Evolutionary conservation across 2,329 filamentous ascomycete species (phyloP).

Genomic region (Aspergillus phoenicis): DNA sequence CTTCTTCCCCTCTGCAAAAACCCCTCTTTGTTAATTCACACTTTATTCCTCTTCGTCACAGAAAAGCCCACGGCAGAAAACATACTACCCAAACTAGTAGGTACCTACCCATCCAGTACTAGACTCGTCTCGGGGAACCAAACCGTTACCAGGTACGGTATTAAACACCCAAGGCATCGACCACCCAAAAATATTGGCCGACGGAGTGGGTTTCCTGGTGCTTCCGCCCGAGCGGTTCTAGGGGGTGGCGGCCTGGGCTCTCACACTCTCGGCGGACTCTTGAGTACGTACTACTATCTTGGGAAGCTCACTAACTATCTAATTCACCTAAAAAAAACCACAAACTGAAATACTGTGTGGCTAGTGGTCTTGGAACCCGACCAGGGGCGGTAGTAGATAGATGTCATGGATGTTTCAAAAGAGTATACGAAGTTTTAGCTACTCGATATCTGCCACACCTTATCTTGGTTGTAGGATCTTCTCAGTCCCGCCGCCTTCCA

Average conservation of each 20-base stretch:
- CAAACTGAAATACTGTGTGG: slow-evolving; percentile 4
- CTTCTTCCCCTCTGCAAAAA: neutral
- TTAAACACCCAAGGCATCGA: slow-evolving; percentile 16
- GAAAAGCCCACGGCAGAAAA: neutral
- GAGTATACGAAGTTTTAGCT: too few relatives aligned
- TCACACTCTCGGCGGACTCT: slow-evolving; percentile 8
- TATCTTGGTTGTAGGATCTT: neutral
- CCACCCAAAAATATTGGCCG: slow-evolving; percentile 19
- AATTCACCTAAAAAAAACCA: slow-evolving; percentile 14
- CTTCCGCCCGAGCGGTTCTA: slow-evolving; percentile 33
- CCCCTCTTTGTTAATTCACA: neutral
- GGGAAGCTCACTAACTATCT: neutral
- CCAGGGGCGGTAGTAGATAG: neutral
- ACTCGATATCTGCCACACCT: neutral
- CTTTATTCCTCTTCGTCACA: neutral
- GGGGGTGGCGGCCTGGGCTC: slow-evolving; percentile 35
- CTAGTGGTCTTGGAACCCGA: neutral
- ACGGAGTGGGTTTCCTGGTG: slow-evolving; percentile 20
- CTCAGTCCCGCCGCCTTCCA: neutral
- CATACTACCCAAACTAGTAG: neutral
- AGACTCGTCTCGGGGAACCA: slow-evolving; percentile 5
- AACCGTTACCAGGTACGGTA: slow-evolving; percentile 24
- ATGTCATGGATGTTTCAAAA: too few relatives aligned
- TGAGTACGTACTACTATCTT: slow-evolving; percentile 12
- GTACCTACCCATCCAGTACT: slow-evolving; percentile 6